phyloP scores from a whole-genome alignment of 129 eudicot genomes.

The Artemisia tridentata region DNA sequence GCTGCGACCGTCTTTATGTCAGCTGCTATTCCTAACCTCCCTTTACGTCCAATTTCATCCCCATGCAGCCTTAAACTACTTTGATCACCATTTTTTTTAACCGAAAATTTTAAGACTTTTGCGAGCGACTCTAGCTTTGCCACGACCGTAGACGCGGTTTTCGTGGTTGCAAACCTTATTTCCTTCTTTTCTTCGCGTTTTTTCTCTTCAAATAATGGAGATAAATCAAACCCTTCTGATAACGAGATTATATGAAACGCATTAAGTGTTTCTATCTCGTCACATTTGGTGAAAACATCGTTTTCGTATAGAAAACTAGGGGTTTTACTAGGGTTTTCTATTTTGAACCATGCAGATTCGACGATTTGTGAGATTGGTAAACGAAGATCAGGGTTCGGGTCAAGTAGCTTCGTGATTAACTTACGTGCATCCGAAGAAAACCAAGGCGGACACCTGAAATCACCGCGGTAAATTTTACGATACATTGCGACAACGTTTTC shows the following conservation, averaged over 20 bases:
- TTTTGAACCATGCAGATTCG: slow-evolving; percentile 68
- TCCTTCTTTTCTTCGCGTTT: slow-evolving; percentile 50
- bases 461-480: slow-evolving; percentile 69
- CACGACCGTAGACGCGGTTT: slow-evolving; percentile 61
- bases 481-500: slow-evolving; percentile 74
- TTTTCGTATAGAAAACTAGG: slow-evolving; percentile 27
- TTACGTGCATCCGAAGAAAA: slow-evolving; percentile 65
- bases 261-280: slow-evolving; percentile 51
- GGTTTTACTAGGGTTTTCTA: slow-evolving; percentile 31
- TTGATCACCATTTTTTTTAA: slow-evolving; percentile 45
- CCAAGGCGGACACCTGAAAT: slow-evolving; percentile 95
- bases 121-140: slow-evolving; percentile 69
- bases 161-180: slow-evolving; percentile 66
- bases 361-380: slow-evolving; percentile 50
- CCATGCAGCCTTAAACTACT: slow-evolving; percentile 69
- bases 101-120: slow-evolving; percentile 43
- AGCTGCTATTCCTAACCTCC: slow-evolving; percentile 61
- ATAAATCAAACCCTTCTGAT: slow-evolving; percentile 79
- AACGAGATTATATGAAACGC: slow-evolving; percentile 90
- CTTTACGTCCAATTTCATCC: slow-evolving; percentile 66
- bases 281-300: slow-evolving; percentile 28
- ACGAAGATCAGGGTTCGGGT: slow-evolving; percentile 71
- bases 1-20: slow-evolving; percentile 68
- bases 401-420: slow-evolving; percentile 60
- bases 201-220: slow-evolving; percentile 89